These are phyloP conservation scores for Ananas comosus DNA, from an alignment of 176 grass and related monocot species.

Conservation along the genomic window DNA sequence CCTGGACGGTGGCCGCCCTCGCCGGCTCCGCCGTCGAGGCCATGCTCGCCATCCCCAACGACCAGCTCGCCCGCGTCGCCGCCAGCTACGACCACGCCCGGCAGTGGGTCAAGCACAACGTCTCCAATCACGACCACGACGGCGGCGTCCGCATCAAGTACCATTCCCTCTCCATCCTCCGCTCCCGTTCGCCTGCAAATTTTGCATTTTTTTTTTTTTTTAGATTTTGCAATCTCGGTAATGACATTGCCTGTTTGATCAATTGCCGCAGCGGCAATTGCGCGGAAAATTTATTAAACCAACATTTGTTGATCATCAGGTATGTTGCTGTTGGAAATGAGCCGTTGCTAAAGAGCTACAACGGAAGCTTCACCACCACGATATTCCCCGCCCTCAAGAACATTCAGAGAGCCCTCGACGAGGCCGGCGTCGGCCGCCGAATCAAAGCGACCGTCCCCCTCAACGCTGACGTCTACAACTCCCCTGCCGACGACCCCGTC, in stretches of 20 bases:
- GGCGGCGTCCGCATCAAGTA: constrained; percentile 65
- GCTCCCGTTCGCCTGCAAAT: background rate
- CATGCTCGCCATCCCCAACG: constrained; percentile 79
- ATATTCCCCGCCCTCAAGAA: constrained; percentile 75
- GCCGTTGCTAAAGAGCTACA: constrained; percentile 72
- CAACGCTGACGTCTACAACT: constrained; percentile 80
- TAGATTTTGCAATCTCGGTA: background rate
- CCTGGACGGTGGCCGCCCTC: constrained; percentile 60
- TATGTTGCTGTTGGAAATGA: constrained; percentile 91
- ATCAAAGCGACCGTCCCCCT: too few species aligned
- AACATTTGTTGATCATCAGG: constrained; percentile 31
- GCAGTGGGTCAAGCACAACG: constrained; percentile 57
- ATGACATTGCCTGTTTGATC: background rate
- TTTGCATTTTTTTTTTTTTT: background rate
- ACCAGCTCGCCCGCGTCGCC: constrained; percentile 42
- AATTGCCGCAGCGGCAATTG: background rate
- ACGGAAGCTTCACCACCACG: constrained; percentile 48
- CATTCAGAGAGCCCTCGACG: constrained; percentile 65
- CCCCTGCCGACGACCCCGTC: constrained; percentile 49
- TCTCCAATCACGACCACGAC: constrained; percentile 43
- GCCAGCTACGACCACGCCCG: constrained; percentile 35
- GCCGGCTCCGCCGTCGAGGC: constrained; percentile 39
- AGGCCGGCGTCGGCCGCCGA: too few species aligned
- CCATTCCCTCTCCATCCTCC: background rate
- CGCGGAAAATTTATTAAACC: too few species aligned